Percentiles rank a stretch among this genome's conserved stretches.
These are phyloP conservation scores for Podosphaera aphanis DNA, from an alignment of 2,329 filamentous ascomycete genomes.

Conservation along the genomic window DNA sequence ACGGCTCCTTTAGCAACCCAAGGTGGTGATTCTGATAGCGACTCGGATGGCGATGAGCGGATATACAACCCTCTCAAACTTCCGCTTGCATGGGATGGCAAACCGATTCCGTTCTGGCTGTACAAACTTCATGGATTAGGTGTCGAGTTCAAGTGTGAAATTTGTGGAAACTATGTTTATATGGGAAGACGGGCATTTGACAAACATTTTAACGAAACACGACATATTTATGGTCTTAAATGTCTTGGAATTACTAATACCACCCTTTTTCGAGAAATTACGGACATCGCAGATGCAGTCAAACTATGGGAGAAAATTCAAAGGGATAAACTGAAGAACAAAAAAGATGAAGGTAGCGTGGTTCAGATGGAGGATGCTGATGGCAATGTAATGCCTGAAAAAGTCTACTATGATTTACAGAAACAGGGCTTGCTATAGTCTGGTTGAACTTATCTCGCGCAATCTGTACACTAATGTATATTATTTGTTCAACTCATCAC, in stretches of 20 bases:
- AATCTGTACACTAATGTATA: no score
- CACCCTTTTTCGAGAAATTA: constrained; percentile 81
- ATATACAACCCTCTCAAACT: constrained; percentile 95
- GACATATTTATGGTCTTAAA: constrained; percentile 82
- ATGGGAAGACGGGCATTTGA: constrained; percentile 92
- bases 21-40: constrained; percentile 32
- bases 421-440: constrained; percentile 61
- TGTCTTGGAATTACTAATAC: constrained; percentile 86
- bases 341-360: constrained; percentile 55
- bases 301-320: constrained; percentile 86
- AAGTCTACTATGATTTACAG: constrained; percentile 86
- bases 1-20: constrained; percentile 19
- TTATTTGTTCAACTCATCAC: no score
- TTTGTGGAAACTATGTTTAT: constrained; percentile 97
- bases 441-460: neutral
- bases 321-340: constrained; percentile 56
- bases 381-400: constrained; percentile 97
- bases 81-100: constrained; percentile 91
- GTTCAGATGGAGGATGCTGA: constrained; percentile 97
- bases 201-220: constrained; percentile 90
- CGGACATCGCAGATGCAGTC: constrained; percentile 68
- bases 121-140: constrained; percentile 92
- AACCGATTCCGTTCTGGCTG: constrained; percentile 96
- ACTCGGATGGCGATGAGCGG: constrained; percentile 57
- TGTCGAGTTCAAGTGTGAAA: constrained; percentile 85